Percentiles rank a stretch among this genome's conserved stretches.
Conservation (phyloP, 2,329 filamentous ascomycete genomes). For the Ceratocystis cacaofunesta region DNA sequence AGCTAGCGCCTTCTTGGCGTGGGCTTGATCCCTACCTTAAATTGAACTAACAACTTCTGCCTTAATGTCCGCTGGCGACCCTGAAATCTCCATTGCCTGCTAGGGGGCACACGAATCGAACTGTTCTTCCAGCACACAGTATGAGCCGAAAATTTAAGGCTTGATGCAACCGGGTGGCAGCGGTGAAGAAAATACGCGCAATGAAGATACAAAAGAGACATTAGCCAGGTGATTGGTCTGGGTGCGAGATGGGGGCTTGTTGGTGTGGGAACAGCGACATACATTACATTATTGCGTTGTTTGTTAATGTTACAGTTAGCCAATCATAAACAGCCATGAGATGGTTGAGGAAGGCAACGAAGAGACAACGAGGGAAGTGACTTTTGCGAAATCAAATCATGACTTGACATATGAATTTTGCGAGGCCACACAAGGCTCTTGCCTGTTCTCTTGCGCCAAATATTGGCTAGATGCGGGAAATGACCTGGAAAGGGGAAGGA, state of each 20-base stretch:
- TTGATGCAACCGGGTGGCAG: background rate
- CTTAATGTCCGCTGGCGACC: constrained; percentile 3
- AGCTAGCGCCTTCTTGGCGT: background rate
- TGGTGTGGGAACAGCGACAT: background rate
- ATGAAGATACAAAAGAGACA: background rate
- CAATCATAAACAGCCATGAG: background rate
- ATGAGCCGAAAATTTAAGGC: background rate
- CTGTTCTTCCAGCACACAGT: background rate
- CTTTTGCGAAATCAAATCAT: background rate
- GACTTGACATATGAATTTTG: background rate
- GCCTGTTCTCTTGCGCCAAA: background rate
- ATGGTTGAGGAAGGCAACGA: background rate
- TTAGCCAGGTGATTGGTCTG: background rate
- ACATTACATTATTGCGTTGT: background rate
- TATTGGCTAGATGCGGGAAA: background rate
- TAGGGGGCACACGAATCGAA: background rate
- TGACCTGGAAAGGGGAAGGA: background rate
- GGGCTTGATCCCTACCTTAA: background rate
- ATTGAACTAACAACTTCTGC: background rate
- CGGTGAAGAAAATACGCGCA: background rate
- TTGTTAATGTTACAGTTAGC: background rate
- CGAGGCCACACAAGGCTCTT: background rate
- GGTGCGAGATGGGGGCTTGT: background rate
- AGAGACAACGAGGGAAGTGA: background rate
- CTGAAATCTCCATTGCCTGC: constrained; percentile 3